Evolutionary conservation across 163 green algal genomes (phyloP).

Genomic region (Coccomyxa subellipsoidea): DNA sequence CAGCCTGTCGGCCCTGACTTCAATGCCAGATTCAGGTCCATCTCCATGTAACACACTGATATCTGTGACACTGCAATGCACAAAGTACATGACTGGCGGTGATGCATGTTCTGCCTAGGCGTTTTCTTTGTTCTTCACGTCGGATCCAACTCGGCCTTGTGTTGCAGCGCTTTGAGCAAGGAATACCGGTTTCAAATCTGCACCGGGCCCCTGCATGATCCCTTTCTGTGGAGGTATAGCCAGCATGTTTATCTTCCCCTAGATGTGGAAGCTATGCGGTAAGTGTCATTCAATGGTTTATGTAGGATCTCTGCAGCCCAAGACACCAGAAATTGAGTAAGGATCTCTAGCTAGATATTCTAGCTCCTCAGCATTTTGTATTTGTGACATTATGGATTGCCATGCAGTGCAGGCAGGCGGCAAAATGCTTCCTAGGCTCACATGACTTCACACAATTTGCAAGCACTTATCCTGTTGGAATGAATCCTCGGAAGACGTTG

Average conservation of each 20-base stretch:
- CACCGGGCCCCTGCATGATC: not conserved
- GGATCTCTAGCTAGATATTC: not conserved
- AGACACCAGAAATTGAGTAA: not conserved
- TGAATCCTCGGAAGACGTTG: not conserved
- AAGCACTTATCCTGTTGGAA: not conserved
- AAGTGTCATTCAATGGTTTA: not conserved
- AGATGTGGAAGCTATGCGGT: not conserved
- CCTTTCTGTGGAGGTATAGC: not conserved
- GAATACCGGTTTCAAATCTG: slow-evolving; percentile 8
- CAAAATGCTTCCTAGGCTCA: not conserved
- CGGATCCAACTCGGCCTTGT: too few species aligned
- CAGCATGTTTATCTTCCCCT: slow-evolving; percentile 1
- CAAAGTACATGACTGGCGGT: too few species aligned
- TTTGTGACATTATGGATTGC: not conserved
- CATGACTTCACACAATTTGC: slow-evolving; percentile 20
- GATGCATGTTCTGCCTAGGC: too few species aligned
- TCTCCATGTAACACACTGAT: not conserved
- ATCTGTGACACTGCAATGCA: too few species aligned
- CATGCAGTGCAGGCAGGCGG: not conserved
- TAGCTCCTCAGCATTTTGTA: not conserved
- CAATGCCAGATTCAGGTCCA: not conserved
- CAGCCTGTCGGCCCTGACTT: not conserved
- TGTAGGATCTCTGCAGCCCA: too few species aligned
- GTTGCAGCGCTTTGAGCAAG: slow-evolving; percentile 3
- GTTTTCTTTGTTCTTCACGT: too few species aligned